Conservation (phyloP, 2,329 filamentous ascomycete genomes). For the Sarocladium oryzae region DNA sequence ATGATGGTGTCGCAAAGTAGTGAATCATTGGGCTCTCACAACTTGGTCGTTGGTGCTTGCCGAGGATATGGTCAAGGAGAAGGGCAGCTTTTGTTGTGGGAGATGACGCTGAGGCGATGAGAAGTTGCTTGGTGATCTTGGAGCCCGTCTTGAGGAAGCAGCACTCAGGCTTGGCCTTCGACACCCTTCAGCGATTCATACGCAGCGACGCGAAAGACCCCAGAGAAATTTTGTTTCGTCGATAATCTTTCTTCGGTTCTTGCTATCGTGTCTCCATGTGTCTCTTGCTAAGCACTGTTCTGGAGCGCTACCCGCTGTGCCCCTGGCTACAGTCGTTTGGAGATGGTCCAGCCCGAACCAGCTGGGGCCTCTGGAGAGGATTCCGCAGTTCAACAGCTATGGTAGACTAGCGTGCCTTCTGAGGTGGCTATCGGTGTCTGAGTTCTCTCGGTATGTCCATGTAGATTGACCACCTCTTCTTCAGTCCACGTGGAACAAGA, state of each 20-base stretch:
- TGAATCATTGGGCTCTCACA: too few relatives aligned
- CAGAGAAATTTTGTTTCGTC: constrained; percentile 7
- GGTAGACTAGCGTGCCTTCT: constrained; percentile 17
- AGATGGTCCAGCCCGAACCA: neutral
- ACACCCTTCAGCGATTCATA: constrained; percentile 5
- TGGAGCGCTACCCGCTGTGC: constrained; percentile 53
- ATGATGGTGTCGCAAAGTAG: too few relatives aligned
- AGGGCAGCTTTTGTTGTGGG: too few relatives aligned
- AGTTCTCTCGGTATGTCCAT: constrained; percentile 1
- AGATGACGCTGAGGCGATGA: neutral
- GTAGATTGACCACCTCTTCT: constrained; percentile 2
- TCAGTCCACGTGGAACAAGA: neutral
- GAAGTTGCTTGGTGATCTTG: neutral
- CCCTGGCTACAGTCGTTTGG: constrained; percentile 5
- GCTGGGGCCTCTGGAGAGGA: neutral
- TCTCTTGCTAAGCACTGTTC: constrained; percentile 57
- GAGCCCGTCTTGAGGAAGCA: neutral
- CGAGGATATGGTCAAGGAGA: too few relatives aligned
- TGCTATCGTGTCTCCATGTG: constrained; percentile 10
- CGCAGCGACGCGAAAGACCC: constrained; percentile 4
- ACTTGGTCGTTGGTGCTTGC: too few relatives aligned
- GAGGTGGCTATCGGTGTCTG: constrained; percentile 22
- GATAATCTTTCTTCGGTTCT: constrained; percentile 10
- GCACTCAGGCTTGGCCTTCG: neutral
- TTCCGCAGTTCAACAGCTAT: constrained; percentile 4